phyloP scores from a whole-genome alignment of 1,284 basidiomycete genomes.

The Microbotryum saponariae region DNA sequence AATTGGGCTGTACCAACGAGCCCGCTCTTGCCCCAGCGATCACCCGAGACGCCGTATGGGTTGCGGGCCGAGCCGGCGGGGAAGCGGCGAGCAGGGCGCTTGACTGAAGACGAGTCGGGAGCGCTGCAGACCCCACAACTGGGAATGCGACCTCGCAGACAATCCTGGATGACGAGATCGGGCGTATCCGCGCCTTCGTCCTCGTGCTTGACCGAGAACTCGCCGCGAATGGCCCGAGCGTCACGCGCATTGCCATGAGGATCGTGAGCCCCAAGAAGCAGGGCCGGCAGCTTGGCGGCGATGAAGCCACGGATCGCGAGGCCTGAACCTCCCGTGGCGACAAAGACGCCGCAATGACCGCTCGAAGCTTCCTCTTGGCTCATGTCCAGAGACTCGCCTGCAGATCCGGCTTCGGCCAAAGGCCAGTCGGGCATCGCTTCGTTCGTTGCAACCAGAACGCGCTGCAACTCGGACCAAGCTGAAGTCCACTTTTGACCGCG shows the following conservation, averaged over 20 bases:
- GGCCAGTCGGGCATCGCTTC: conserved; percentile 17
- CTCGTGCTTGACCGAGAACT: conserved; percentile 10
- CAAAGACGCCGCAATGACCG: conserved; percentile 24
- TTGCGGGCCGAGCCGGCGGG: conserved; percentile 4
- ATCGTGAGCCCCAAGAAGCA: conserved; percentile 17
- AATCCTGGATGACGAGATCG: conserved; percentile 27
- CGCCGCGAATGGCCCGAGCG: conserved; percentile 8
- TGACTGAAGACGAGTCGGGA: conserved; percentile 3
- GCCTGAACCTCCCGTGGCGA: conserved; percentile 23
- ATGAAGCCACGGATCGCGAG: conserved; percentile 18
- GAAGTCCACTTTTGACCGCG: conserved; percentile 1
- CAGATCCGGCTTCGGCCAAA: no score
- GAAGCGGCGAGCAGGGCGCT: not conserved
- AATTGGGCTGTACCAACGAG: conserved; percentile 19
- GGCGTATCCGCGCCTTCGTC: conserved; percentile 27
- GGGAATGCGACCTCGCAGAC: conserved; percentile 12
- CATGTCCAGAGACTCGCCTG: no score
- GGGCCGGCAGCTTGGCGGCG: conserved; percentile 13
- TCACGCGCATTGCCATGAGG: conserved; percentile 14
- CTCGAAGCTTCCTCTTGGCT: not conserved
- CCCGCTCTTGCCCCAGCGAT: conserved; percentile 23
- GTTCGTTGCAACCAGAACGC: conserved; percentile 19
- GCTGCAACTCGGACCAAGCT: conserved; percentile 14
- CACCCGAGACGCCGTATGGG: conserved; percentile 5
- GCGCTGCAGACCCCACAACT: conserved; percentile 15